Percentiles rank a stretch among this genome's conserved stretches.
Conservation (phyloP, 345 rosid species). For the Cardamine resedifolia region DNA sequence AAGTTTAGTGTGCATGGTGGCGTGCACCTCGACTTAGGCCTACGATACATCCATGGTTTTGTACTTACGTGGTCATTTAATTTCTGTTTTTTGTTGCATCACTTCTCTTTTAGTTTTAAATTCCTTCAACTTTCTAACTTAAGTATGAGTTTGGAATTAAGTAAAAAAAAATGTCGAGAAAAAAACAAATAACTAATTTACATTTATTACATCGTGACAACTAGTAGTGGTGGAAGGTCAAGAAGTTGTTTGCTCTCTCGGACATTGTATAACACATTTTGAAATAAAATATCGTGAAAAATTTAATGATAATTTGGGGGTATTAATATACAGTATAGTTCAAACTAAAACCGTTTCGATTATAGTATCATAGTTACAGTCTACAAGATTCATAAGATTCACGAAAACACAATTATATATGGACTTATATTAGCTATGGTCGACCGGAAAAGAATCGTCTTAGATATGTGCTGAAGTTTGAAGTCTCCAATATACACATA, state of each 20-base stretch:
- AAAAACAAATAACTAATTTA: constrained; percentile 20
- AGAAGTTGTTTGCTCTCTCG: constrained; percentile 6
- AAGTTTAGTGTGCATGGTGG: constrained; percentile 28
- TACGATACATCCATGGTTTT: constrained; percentile 29
- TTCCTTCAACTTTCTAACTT: constrained; percentile 1
- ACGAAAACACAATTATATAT: neutral
- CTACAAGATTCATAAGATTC: neutral
- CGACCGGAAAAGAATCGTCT: neutral
- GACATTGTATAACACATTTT: neutral
- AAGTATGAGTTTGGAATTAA: neutral
- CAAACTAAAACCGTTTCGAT: neutral
- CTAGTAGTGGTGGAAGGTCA: constrained; percentile 10
- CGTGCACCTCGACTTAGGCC: constrained; percentile 32
- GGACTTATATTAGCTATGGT: neutral
- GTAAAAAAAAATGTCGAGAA: neutral
- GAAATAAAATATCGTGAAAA: neutral
- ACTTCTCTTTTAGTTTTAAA: neutral
- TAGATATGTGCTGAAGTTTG: neutral
- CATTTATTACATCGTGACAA: constrained; percentile 28
- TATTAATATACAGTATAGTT: neutral
- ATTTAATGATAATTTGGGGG: neutral
- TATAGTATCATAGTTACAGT: neutral
- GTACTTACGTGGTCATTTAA: constrained; percentile 15
- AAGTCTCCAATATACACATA: neutral
- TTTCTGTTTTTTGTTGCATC: constrained; percentile 1